Base-by-base conservation (phyloP, 2,329 filamentous ascomycete genomes). In the Amauroascus niger region DNA sequence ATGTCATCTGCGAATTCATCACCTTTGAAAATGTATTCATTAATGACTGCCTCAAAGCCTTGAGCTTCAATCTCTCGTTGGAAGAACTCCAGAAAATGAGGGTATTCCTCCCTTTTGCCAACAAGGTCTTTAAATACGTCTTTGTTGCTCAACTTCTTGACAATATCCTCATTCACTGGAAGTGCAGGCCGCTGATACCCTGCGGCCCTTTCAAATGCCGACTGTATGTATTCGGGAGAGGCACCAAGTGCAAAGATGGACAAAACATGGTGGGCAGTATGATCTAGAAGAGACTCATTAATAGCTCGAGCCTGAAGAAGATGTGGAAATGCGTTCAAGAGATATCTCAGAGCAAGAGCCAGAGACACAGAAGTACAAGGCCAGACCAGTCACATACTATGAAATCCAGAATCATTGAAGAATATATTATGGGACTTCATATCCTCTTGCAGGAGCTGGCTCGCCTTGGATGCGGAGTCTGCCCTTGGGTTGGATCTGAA, bases 191-290 rank as follows among this genome's bases (percentile, higher is more conserved):
- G 73, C 64, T 95, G 89, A 63, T 91, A 90, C 3, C 64, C 63
- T 3, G 69, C 71, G 66, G 91, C 89, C 43, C 70, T 65, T 41
- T 82, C 74, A 65, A 86, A 95, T 14, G 78, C 82, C 9, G 70
- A 69, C 60, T 83, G 75, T 2, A 96, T 75, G 16, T 79, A 67
- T 0, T 74, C 65, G 0, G 82, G 66, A 0, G 77, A 70, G 6
- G 87, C 88, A 0, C 84, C 84, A 1, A 93, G 81, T 32, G 86
- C 85, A 66, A 84, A 95, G 28, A 93, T 73, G 14, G 83, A 82
- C 9, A 95, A 77, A 4, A 94, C 70, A 33, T 88, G 83, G 61
- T 95, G 89, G 2, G 77, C 77, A 56, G 93, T 87, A 63, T 95
- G 89, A 66, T 95, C 71, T 73, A 47, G 6, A 14, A n/a, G 6